Percentiles rank a stretch among this genome's conserved stretches.
These are phyloP conservation scores for Agarophyton chilense DNA, from an alignment of 23 red algal species.

Conservation along the genomic window DNA sequence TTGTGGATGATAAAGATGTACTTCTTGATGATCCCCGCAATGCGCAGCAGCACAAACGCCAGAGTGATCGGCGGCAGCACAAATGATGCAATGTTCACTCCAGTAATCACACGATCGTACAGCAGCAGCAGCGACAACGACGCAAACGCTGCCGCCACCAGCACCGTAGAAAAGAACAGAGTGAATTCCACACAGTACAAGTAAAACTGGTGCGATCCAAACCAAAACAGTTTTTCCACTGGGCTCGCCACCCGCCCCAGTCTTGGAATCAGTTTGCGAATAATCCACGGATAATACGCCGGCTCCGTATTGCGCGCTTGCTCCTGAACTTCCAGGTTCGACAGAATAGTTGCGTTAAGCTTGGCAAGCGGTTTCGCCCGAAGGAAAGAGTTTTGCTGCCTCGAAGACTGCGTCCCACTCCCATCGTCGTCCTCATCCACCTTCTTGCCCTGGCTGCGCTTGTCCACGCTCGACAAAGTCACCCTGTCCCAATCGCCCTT, in stretches of 20 bases:
- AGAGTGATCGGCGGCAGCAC: conserved; percentile 41
- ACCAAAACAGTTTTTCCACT: conserved; percentile 78
- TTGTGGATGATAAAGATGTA: conserved; percentile 79
- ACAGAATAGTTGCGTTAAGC: conserved; percentile 65
- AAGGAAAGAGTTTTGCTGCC: conserved; percentile 17
- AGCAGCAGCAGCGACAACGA: conserved; percentile 22
- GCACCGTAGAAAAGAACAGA: conserved; percentile 70
- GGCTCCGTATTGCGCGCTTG: conserved; percentile 44
- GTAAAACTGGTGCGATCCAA: conserved; percentile 68
- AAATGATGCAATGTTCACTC: conserved; percentile 46
- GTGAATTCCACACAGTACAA: conserved; percentile 76
- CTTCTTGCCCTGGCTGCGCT: no score
- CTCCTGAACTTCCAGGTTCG: conserved; percentile 34
- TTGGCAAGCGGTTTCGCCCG: conserved; percentile 18
- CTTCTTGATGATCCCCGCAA: conserved; percentile 60
- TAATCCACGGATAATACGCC: conserved; percentile 35
- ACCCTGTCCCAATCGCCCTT: neutral
- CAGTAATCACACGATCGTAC: conserved; percentile 31
- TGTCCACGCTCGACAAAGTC: neutral
- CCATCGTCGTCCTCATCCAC: neutral
- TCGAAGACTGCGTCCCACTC: neutral
- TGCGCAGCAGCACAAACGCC: conserved; percentile 66
- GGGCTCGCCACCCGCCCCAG: conserved; percentile 59
- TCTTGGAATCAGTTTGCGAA: conserved; percentile 58
- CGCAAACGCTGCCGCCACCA: conserved; percentile 59